Evolutionary conservation across 2,329 filamentous ascomycete species (phyloP).

Genomic region (Botrytis byssoidea): DNA sequence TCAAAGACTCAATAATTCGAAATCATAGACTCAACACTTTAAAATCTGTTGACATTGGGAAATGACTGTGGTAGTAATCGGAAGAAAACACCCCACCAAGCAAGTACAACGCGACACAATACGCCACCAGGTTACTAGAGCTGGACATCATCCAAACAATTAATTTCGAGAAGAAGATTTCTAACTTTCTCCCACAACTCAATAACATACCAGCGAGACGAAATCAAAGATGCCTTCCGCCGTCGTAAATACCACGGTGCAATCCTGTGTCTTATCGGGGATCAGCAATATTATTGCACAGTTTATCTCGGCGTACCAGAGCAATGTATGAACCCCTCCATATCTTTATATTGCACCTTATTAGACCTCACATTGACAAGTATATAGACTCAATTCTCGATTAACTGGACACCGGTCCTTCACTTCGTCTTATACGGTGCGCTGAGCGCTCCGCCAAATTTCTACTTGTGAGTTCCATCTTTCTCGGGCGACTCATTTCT

Average conservation of each 20-base stretch:
- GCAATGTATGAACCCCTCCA: slow-evolving; percentile 3
- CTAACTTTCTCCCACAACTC: neutral
- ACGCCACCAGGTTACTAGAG: neutral
- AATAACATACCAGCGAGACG: neutral
- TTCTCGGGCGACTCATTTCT: accelerated
- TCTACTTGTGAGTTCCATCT: slow-evolving; percentile 62
- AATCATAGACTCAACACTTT: neutral
- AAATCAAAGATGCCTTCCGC: slow-evolving; percentile 16
- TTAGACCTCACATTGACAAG: neutral
- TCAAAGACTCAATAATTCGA: neutral
- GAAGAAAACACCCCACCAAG: neutral
- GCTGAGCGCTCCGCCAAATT: slow-evolving; percentile 77
- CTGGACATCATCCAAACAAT: neutral
- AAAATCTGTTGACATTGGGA: neutral
- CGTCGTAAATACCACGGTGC: slow-evolving; percentile 15
- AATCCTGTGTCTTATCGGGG: slow-evolving; percentile 18
- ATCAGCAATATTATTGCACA: slow-evolving; percentile 60
- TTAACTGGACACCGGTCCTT: slow-evolving; percentile 67
- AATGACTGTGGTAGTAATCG: neutral
- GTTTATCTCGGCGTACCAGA: slow-evolving; percentile 60
- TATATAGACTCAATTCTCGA: slow-evolving; percentile 54
- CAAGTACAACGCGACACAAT: neutral
- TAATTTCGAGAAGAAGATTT: neutral
- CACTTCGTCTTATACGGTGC: slow-evolving; percentile 76
- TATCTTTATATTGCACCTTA: neutral